Evolutionary conservation across 1,139 yeast genomes (phyloP).

Genomic region (Yamadazyma atlantica): DNA sequence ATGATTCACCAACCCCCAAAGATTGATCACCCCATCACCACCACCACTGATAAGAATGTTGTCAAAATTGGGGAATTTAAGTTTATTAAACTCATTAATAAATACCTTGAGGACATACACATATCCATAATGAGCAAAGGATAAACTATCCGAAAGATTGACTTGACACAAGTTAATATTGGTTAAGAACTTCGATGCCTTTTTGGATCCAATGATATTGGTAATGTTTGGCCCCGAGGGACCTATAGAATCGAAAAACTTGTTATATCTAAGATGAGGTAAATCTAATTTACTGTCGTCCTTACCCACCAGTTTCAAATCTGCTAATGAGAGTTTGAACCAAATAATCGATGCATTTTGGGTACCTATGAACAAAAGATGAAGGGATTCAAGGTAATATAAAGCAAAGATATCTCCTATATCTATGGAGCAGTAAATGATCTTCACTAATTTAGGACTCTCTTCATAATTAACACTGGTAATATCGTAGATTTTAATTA

Average conservation of each 20-base stretch:
- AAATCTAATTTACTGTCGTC: conserved; percentile 28
- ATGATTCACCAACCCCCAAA: conserved; percentile 54
- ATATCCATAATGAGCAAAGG: conserved; percentile 91
- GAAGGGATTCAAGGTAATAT: conserved; percentile 60
- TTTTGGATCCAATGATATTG: conserved; percentile 19
- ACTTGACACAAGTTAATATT: conserved; percentile 56
- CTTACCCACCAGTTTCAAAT: conserved; percentile 1
- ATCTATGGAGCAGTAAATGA: conserved; percentile 80
- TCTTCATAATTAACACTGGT: conserved; percentile 14
- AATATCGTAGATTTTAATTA: conserved; percentile 82
- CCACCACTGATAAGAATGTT: conserved; percentile 57
- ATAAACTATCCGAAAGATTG: conserved; percentile 60
- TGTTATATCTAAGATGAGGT: conserved; percentile 81
- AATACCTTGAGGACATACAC: conserved; percentile 66
- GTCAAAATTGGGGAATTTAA: conserved; percentile 18
- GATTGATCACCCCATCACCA: conserved; percentile 82
- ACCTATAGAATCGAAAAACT: conserved; percentile 87
- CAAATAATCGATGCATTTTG: conserved; percentile 89
- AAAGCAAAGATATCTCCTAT: conserved; percentile 92
- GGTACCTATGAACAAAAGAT: conserved; percentile 79
- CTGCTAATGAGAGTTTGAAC: conserved; percentile 25
- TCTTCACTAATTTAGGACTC: conserved; percentile 45
- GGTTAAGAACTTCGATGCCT: conserved; percentile 7
- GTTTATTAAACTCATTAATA: conserved; percentile 20
- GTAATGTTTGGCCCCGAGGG: conserved; percentile 60